Conservation (phyloP, 495 filamentous ascomycete genomes). For the Hypoxylon fuscum region DNA sequence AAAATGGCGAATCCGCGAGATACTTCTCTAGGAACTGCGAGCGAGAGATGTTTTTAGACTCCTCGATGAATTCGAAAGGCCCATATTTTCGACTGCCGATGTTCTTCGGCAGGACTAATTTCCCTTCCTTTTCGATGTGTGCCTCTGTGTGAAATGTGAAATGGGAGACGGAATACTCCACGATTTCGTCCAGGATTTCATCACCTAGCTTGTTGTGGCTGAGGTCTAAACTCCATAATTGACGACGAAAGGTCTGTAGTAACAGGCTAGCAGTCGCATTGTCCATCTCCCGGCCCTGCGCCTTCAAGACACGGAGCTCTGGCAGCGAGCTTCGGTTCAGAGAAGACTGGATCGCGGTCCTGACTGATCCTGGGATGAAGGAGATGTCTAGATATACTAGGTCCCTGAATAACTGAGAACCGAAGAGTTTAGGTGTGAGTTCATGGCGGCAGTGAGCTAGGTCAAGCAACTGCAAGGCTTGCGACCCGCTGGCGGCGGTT, state of each 20-base stretch:
- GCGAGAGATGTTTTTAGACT: slow-evolving; percentile 47
- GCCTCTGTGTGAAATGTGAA: slow-evolving; percentile 33
- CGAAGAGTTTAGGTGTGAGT: slow-evolving; percentile 45
- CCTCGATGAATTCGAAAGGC: slow-evolving; percentile 47
- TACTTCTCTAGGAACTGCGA: slow-evolving; percentile 50
- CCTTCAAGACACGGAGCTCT: slow-evolving; percentile 53
- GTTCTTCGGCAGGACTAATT: slow-evolving; percentile 22
- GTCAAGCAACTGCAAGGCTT: slow-evolving; percentile 46
- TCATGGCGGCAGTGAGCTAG: slow-evolving; percentile 44
- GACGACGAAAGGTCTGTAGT: slow-evolving; percentile 41
- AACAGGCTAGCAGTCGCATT: slow-evolving; percentile 42
- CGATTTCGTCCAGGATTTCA: slow-evolving; percentile 38
- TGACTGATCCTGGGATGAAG: slow-evolving; percentile 48
- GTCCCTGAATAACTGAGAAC: slow-evolving; percentile 36
- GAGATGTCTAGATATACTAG: slow-evolving; percentile 59
- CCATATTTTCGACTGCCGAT: slow-evolving; percentile 43
- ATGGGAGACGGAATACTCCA: slow-evolving; percentile 36
- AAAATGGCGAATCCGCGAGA: slow-evolving; percentile 52
- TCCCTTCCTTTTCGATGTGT: slow-evolving; percentile 50
- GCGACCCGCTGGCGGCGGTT: slow-evolving; percentile 6
- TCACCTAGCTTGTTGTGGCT: slow-evolving; percentile 54
- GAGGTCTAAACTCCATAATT: slow-evolving; percentile 58
- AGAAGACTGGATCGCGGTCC: slow-evolving; percentile 34
- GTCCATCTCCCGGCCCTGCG: slow-evolving; percentile 48
- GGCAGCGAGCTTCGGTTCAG: slow-evolving; percentile 45